A percentile compares a stretch with the other conserved stretches of the same genome.
phyloP scores from a whole-genome alignment of 352 stramenopile genomes.

The Phytophthora pini region DNA sequence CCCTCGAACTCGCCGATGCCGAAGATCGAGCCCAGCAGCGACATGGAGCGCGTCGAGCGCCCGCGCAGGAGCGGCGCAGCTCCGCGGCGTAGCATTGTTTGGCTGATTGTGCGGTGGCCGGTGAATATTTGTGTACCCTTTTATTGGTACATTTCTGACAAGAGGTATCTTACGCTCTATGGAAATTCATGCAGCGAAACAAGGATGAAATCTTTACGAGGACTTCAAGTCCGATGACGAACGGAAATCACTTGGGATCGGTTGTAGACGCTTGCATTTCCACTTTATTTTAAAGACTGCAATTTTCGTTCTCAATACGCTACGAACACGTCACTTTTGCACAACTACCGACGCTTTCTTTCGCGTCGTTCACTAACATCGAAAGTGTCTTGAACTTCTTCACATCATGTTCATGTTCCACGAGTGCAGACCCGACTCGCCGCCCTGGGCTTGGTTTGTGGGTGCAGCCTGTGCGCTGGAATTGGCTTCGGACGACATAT shows the following conservation, averaged over 20 bases:
- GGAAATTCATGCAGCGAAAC: too few species aligned
- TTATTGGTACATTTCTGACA: slow-evolving; percentile 1
- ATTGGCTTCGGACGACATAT: slow-evolving; percentile 56
- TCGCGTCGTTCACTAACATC: slow-evolving; percentile 36
- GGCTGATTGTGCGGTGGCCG: background rate
- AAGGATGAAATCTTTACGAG: too few species aligned
- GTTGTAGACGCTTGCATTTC: too few species aligned
- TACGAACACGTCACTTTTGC: slow-evolving; percentile 25
- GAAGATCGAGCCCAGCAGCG: slow-evolving; percentile 77
- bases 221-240: too few species aligned
- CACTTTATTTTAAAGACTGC: slow-evolving; percentile 20
- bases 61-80: slow-evolving; percentile 8
- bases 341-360: slow-evolving; percentile 38
- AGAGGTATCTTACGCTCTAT: too few species aligned
- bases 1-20: slow-evolving; percentile 86
- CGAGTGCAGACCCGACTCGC: slow-evolving; percentile 69
- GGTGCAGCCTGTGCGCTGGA: slow-evolving; percentile 7
- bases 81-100: slow-evolving; percentile 20
- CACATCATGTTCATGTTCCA: slow-evolving; percentile 82
- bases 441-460: slow-evolving; percentile 39
- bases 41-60: slow-evolving; percentile 52
- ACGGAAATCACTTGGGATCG: too few species aligned
- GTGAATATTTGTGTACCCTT: background rate
- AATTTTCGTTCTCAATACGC: slow-evolving; percentile 30
- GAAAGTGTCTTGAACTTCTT: slow-evolving; percentile 18